Evolutionary conservation across 768 basidiomycete genomes (phyloP), one percentile per base, ranked within the genome.

Genomic region (Albatrellus ellisii): DNA sequence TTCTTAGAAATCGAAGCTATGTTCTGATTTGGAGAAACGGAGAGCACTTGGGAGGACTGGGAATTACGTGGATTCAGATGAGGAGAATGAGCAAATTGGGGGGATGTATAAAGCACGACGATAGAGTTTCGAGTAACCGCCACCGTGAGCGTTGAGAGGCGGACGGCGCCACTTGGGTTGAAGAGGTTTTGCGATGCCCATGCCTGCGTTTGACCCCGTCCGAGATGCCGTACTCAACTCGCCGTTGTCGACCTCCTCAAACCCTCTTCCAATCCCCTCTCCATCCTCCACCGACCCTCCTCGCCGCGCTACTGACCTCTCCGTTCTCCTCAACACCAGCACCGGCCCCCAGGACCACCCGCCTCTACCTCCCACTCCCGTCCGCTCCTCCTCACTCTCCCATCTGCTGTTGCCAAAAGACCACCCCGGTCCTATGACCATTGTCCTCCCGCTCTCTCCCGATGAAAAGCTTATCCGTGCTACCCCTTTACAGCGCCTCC

Each of bases 201-300:
- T 79, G 78, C 77, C 83, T 52, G 73, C 73, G 44, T 85, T 86
- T 69, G 85, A 87, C 70, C 83, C 85, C 54, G 83, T 88, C 47
- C 73, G 85, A 59, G 85, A 87, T 70, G 85, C 85, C 47, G 80
- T 85, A 54, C 72, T 82, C 53, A 83, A 83, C 61, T 82, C 80
- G 32, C 83, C 83, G 18, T 21, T 20, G 24, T 59, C 75, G 52
- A 66, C 69, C 29, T 66, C 67, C 49, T 56, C 68, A 37, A 59
- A 38, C 46, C 38, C 45, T 60, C 58, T 42, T 46, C 50, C 36
- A 39, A 26, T 22, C 34, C 47, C 20, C 48, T 42, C 35, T 58
- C 52, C 67, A 47, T 61, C 71, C 39, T 42, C 68, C 39, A 44
- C 61, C 34, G 62, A 38, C 57, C 47, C 26, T 62, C 43, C 64